Evolutionary conservation across 2,329 filamentous ascomycete genomes (phyloP).

Genomic region (Remersonia thermophila): DNA sequence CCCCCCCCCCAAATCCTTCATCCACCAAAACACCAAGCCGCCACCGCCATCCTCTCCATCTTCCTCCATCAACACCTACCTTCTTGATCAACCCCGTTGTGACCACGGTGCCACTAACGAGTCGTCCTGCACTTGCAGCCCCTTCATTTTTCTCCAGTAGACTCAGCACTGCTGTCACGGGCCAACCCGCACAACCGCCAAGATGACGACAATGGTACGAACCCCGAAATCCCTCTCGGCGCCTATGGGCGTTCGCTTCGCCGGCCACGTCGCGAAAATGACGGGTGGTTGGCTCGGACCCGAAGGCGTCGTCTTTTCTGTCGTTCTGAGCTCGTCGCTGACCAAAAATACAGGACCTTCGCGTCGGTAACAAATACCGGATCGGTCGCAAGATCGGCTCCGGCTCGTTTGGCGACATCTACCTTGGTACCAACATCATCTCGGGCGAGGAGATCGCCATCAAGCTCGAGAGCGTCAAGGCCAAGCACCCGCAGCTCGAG

Average conservation of each 20-base stretch:
- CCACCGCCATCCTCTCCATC: too few relatives aligned
- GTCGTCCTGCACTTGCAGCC: too few relatives aligned
- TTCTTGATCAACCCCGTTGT: too few relatives aligned
- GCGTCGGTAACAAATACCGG: conserved; percentile 98
- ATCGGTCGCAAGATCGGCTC: conserved; percentile 99
- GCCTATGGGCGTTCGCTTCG: too few relatives aligned
- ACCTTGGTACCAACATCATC: conserved; percentile 98
- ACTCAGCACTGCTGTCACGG: not conserved
- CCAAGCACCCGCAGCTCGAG: conserved; percentile 96
- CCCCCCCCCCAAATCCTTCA: too few relatives aligned
- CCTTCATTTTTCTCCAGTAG: not conserved
- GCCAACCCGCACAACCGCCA: conserved; percentile 13
- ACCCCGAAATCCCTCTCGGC: not conserved
- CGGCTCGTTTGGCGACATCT: conserved; percentile 96
- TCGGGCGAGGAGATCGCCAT: conserved; percentile 99
- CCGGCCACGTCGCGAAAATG: too few relatives aligned
- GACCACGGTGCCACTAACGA: too few relatives aligned
- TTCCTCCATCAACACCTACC: too few relatives aligned
- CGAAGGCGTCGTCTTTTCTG: too few relatives aligned
- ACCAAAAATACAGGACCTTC: conserved; percentile 69
- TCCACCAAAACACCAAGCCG: too few relatives aligned
- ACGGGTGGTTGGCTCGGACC: too few relatives aligned
- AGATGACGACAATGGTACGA: conserved; percentile 42
- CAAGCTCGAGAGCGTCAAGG: conserved; percentile 98
- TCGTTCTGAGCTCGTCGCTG: too few relatives aligned